These are phyloP conservation scores for Xerocomus nothofagi DNA, from an alignment of 1,284 basidiomycete genomes.

Conservation along the genomic window DNA sequence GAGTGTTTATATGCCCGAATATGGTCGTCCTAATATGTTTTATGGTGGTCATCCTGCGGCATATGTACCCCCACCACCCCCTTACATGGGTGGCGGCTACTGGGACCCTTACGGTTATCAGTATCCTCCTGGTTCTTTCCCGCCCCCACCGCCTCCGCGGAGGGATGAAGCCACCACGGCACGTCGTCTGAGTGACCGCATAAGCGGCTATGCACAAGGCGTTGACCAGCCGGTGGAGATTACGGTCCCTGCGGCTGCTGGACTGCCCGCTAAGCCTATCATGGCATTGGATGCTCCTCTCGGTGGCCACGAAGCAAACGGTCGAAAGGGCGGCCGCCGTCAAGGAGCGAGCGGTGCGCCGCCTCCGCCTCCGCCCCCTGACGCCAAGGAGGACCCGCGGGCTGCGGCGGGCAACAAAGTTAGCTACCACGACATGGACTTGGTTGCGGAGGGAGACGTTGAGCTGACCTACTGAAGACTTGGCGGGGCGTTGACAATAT, in stretches of 20 bases:
- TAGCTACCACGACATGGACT: conserved; percentile 86
- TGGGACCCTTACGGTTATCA: conserved; percentile 57
- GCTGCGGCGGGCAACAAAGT: conserved; percentile 79
- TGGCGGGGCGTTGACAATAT: conserved; percentile 26
- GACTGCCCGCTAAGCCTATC: conserved; percentile 74
- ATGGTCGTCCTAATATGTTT: conserved; percentile 44
- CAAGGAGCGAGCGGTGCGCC: conserved; percentile 43
- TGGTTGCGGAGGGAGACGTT: conserved; percentile 83
- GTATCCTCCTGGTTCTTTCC: conserved; percentile 36
- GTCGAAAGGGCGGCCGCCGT: conserved; percentile 42
- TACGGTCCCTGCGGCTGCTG: conserved; percentile 60
- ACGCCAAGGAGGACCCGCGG: conserved; percentile 84
- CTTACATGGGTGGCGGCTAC: conserved; percentile 47
- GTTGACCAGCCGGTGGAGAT: conserved; percentile 46
- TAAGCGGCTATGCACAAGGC: conserved; percentile 66
- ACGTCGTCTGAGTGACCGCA: conserved; percentile 71
- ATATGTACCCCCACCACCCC: conserved; percentile 44
- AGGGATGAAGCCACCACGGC: conserved; percentile 57
- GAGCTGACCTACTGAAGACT: conserved; percentile 67
- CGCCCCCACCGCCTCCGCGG: conserved; percentile 43
- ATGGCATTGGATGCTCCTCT: conserved; percentile 61
- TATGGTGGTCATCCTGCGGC: conserved; percentile 43
- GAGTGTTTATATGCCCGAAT: conserved; percentile 48
- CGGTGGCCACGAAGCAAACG: conserved; percentile 31
- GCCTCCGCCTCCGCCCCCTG: conserved; percentile 74